These are phyloP conservation scores for Xylaria sp. DNA, from an alignment of 2,329 filamentous ascomycete species.

Conservation along the genomic window DNA sequence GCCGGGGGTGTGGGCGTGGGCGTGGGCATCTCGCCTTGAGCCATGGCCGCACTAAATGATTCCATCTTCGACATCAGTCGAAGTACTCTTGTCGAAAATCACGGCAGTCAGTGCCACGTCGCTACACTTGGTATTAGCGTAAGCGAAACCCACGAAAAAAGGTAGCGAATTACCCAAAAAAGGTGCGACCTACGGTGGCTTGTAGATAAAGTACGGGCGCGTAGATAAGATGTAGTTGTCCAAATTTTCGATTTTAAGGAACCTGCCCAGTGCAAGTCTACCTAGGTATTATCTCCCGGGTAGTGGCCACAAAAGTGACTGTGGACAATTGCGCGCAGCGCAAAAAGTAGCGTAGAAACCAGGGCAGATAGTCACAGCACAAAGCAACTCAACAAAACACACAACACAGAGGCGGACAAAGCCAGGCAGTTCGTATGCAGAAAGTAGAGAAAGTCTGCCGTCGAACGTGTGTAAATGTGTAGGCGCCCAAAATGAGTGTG, in stretches of 20 bases:
- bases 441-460: neutral
- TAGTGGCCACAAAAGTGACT: too few species aligned
- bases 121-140: slow-evolving; percentile 1
- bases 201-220: neutral
- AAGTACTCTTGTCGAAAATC: neutral
- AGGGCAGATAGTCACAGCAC: neutral
- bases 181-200: neutral
- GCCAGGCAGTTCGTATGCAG: neutral
- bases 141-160: neutral
- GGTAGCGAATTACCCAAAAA: neutral
- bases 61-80: slow-evolving; percentile 20
- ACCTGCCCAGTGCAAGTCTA: neutral
- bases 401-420: neutral
- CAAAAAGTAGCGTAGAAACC: neutral
- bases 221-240: too few species aligned
- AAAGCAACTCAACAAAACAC: neutral
- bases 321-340: neutral
- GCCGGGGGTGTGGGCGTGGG: slow-evolving; percentile 9
- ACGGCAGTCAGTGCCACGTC: neutral
- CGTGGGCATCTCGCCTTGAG: slow-evolving; percentile 3
- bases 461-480: neutral
- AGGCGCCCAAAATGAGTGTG: slow-evolving; percentile 17
- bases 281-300: neutral
- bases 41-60: slow-evolving; percentile 8
- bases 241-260: neutral